Conservation (phyloP, 768 basidiomycete genomes). For the Tricholomella constricta region DNA sequence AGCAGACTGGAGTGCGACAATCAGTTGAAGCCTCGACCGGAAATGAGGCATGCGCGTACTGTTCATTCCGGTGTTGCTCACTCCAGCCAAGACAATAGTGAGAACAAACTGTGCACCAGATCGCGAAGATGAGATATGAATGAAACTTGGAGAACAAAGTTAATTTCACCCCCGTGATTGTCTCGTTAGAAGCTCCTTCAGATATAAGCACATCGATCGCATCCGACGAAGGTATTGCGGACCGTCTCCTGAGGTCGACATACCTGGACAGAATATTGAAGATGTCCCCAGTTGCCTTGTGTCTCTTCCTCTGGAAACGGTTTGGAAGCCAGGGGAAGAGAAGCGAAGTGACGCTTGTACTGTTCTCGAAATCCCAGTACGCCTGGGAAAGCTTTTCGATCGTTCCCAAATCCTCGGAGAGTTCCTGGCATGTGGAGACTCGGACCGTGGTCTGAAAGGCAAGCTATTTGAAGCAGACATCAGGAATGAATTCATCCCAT, state of each 20-base stretch:
- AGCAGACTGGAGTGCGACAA: constrained; percentile 35
- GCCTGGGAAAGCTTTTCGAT: constrained; percentile 7
- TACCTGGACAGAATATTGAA: constrained; percentile 15
- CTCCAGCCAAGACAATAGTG: constrained; percentile 37
- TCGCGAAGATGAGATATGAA: background rate
- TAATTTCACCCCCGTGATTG: constrained; percentile 28
- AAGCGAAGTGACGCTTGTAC: constrained; percentile 13
- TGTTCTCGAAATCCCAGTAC: constrained; percentile 19
- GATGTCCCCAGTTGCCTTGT: constrained; percentile 19
- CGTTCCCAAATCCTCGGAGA: constrained; percentile 18
- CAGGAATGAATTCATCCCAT: background rate
- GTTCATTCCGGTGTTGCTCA: constrained; percentile 36
- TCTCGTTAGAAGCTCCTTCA: constrained; percentile 16
- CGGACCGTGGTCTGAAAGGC: constrained; percentile 23
- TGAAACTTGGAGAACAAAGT: background rate
- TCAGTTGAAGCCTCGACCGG: background rate
- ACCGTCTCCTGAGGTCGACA: constrained; percentile 19
- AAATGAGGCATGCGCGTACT: constrained; percentile 14
- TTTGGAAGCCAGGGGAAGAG: constrained; percentile 29
- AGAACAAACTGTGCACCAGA: constrained; percentile 39
- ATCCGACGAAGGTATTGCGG: constrained; percentile 11
- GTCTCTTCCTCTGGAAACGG: constrained; percentile 15
- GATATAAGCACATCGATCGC: constrained; percentile 26
- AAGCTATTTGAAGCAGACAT: constrained; percentile 4
- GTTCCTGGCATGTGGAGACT: constrained; percentile 18